phyloP scores from a whole-genome alignment of 2,329 filamentous ascomycete genomes.

The Penicillium rolfsii region DNA sequence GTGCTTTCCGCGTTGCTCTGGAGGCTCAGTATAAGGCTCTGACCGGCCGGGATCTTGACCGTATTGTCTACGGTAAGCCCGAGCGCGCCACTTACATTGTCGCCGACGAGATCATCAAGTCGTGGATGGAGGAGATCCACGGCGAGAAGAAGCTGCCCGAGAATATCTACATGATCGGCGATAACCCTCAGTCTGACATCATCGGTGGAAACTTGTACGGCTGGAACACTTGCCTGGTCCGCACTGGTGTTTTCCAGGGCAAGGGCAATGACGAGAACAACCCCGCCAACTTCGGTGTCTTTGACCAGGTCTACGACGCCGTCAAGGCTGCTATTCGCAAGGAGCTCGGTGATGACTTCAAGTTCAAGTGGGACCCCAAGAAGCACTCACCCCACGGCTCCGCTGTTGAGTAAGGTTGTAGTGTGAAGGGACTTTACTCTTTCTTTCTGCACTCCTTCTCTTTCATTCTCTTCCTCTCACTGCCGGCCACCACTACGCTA shows the following conservation, averaged over 20 bases:
- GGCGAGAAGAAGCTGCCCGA: conserved; percentile 69
- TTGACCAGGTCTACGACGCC: conserved; percentile 72
- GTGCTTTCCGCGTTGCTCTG: conserved; percentile 72
- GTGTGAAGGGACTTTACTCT: conserved; percentile 2
- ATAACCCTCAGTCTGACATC: conserved; percentile 75
- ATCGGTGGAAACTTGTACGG: conserved; percentile 78
- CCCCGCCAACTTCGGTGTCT: conserved; percentile 76
- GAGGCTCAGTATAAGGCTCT: conserved; percentile 69
- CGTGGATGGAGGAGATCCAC: conserved; percentile 77
- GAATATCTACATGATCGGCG: conserved; percentile 77
- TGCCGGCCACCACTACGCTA: not conserved
- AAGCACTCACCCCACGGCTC: conserved; percentile 67
- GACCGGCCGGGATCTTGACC: conserved; percentile 71
- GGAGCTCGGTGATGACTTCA: conserved; percentile 72
- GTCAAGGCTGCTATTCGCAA: conserved; percentile 69
- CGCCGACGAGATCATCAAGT: conserved; percentile 71
- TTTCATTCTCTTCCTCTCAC: not conserved
- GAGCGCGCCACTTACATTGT: conserved; percentile 76
- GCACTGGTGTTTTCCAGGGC: conserved; percentile 78
- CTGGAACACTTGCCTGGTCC: conserved; percentile 78
- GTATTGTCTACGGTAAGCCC: conserved; percentile 76
- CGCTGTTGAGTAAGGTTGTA: conserved; percentile 56
- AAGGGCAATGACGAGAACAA: conserved; percentile 75
- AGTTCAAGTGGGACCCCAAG: conserved; percentile 70
- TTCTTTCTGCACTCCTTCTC: not conserved